phyloP scores from a whole-genome alignment of 2,329 filamentous ascomycete genomes.

The Diplodia scrobiculata region DNA sequence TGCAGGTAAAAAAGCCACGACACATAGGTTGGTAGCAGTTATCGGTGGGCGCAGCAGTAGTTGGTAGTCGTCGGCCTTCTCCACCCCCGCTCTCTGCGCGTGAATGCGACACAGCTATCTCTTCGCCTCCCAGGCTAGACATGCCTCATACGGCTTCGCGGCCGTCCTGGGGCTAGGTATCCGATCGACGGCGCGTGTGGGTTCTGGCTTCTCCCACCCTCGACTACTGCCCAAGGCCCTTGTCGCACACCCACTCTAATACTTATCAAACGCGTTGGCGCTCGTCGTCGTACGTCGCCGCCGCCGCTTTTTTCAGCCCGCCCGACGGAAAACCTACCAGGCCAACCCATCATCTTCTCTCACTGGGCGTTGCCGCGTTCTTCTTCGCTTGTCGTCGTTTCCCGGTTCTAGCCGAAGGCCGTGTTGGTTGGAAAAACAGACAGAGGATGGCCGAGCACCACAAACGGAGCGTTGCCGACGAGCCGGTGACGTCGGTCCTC shows the following conservation, averaged over 20 bases:
- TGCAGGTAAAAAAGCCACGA: not conserved
- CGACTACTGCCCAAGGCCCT: not conserved
- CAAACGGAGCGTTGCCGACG: constrained; percentile 48
- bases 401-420: not conserved
- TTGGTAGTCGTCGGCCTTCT: not conserved
- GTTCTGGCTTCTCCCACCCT: not conserved
- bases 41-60: not conserved
- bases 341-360: not conserved
- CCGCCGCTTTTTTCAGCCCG: not conserved
- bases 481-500: constrained; percentile 58
- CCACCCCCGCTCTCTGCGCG: constrained; percentile 5
- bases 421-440: not conserved
- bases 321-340: not conserved
- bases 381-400: not conserved
- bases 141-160: constrained; percentile 16
- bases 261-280: constrained; percentile 1
- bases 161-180: constrained; percentile 14
- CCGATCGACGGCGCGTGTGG: constrained; percentile 11
- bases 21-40: not conserved
- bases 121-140: constrained; percentile 17
- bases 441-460: constrained; percentile 31
- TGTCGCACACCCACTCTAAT: not conserved
- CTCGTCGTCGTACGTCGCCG: not conserved
- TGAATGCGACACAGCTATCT: constrained; percentile 21
- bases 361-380: too few relatives aligned